Evolutionary conservation across 1,284 basidiomycete genomes (phyloP).

Genomic region (Anthracocystis panici-leucophaei): DNA sequence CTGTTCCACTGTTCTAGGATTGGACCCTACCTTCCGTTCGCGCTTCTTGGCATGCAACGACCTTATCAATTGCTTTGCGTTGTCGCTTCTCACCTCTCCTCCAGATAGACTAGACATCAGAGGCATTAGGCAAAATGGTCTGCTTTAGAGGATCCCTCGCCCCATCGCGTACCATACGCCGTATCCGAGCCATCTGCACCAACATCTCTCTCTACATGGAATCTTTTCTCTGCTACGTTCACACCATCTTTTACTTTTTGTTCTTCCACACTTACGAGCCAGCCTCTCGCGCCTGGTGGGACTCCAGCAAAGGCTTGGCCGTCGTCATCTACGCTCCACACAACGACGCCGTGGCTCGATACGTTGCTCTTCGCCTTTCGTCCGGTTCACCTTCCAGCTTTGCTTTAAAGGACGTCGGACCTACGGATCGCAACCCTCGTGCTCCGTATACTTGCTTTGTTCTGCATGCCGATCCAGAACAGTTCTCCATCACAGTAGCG

Average conservation of each 20-base stretch:
- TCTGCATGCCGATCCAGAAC: conserved; percentile 41
- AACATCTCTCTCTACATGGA: conserved; percentile 38
- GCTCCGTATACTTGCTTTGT: conserved; percentile 56
- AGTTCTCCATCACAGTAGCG: conserved; percentile 48
- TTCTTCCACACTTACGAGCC: conserved; percentile 35
- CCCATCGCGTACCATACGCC: conserved; percentile 29
- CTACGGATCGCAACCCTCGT: conserved; percentile 30
- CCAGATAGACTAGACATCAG: background rate
- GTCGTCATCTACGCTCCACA: conserved; percentile 50
- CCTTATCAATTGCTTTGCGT: background rate
- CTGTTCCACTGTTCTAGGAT: background rate
- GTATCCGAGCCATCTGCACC: conserved; percentile 36
- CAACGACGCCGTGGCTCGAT: conserved; percentile 47
- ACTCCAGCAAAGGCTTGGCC: conserved; percentile 43
- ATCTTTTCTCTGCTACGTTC: conserved; percentile 29
- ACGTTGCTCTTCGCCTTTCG: conserved; percentile 44
- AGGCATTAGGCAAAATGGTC: conserved; percentile 13
- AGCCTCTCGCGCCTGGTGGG: conserved; percentile 46
- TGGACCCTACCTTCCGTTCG: too few species aligned
- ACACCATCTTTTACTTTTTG: conserved; percentile 37
- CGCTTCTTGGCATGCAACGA: background rate
- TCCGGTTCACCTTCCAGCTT: conserved; percentile 47
- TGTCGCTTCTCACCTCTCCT: background rate
- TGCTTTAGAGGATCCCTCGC: conserved; percentile 39
- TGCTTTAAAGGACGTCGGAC: conserved; percentile 40